These are phyloP conservation scores for Cicer yamashitae DNA, from an alignment of 306 rosid genomes.

Conservation along the genomic window DNA sequence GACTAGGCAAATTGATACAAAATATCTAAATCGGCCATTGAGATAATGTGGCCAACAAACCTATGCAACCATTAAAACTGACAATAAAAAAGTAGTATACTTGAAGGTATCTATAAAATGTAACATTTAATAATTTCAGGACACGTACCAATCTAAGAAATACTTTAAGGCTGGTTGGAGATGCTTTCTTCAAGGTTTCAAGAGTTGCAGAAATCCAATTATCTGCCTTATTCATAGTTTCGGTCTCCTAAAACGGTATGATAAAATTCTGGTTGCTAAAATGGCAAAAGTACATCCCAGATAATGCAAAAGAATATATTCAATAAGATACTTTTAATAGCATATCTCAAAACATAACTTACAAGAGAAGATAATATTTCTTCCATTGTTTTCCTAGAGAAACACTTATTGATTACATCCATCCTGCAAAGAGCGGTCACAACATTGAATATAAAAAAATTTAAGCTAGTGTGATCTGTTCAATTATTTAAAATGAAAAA, in stretches of 20 bases:
- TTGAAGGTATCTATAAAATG: not conserved
- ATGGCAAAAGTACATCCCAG: constrained; percentile 14
- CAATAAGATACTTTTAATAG: not conserved
- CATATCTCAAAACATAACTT: constrained; percentile 50
- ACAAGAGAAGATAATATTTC: constrained; percentile 81
- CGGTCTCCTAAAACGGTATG: constrained; percentile 63
- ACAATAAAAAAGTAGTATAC: not conserved
- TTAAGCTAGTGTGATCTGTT: not conserved
- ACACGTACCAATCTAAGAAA: constrained; percentile 73
- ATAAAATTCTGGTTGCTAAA: constrained; percentile 40
- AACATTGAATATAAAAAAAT: constrained; percentile 28
- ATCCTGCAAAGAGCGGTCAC: constrained; percentile 58
- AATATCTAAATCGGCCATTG: not conserved
- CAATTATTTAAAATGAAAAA: constrained; percentile 20
- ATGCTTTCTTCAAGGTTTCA: constrained; percentile 72
- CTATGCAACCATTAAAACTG: not conserved
- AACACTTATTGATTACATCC: constrained; percentile 77
- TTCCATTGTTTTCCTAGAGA: constrained; percentile 77
- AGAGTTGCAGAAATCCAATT: constrained; percentile 71
- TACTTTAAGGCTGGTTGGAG: constrained; percentile 87
- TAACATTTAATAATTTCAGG: constrained; percentile 20
- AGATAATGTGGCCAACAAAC: not conserved
- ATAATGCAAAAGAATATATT: constrained; percentile 23
- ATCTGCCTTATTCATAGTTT: constrained; percentile 54
- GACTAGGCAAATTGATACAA: not conserved